These are phyloP conservation scores for Aspergillus saccharolyticus DNA, from an alignment of 495 filamentous ascomycete species.

Conservation along the genomic window DNA sequence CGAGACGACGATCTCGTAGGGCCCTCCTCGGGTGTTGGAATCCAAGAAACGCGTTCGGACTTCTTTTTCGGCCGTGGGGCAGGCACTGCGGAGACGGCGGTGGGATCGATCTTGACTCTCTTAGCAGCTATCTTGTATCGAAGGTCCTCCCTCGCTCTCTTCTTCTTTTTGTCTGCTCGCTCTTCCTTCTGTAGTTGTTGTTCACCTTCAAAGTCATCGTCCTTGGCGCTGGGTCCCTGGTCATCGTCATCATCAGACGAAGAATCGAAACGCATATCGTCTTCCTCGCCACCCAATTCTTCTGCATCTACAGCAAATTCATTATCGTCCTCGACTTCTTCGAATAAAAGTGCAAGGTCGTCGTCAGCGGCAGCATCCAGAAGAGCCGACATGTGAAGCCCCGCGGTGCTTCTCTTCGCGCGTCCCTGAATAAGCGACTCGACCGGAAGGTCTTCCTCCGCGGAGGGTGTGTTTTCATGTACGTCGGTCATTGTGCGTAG, in stretches of 20 bases:
- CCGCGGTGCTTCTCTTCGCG: conserved; percentile 77
- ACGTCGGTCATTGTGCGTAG: conserved; percentile 26
- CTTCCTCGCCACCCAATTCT: conserved; percentile 59
- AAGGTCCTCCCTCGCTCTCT: conserved; percentile 60
- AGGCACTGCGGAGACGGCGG: conserved; percentile 40
- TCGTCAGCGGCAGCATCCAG: conserved; percentile 72
- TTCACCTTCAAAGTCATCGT: conserved; percentile 55
- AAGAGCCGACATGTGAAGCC: conserved; percentile 75
- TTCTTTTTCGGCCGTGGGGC: conserved; percentile 80
- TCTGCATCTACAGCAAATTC: conserved; percentile 67
- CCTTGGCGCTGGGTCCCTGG: conserved; percentile 59
- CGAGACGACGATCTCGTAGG: conserved; percentile 80
- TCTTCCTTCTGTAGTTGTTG: conserved; percentile 63
- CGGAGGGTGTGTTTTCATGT: conserved; percentile 27
- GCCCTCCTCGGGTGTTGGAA: conserved; percentile 71
- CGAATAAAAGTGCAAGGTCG: conserved; percentile 75
- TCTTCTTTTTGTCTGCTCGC: conserved; percentile 59
- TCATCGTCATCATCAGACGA: conserved; percentile 74
- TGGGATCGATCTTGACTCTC: conserved; percentile 61
- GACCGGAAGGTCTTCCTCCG: conserved; percentile 42
- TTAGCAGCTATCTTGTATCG: conserved; percentile 49
- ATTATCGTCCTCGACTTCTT: conserved; percentile 80
- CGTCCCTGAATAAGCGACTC: conserved; percentile 77
- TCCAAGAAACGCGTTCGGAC: conserved; percentile 84
- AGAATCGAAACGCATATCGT: conserved; percentile 75